Percentiles rank a stretch among this genome's conserved stretches.
phyloP scores from a whole-genome alignment of 805 yeast genomes.

The Priceomyces castillae region DNA sequence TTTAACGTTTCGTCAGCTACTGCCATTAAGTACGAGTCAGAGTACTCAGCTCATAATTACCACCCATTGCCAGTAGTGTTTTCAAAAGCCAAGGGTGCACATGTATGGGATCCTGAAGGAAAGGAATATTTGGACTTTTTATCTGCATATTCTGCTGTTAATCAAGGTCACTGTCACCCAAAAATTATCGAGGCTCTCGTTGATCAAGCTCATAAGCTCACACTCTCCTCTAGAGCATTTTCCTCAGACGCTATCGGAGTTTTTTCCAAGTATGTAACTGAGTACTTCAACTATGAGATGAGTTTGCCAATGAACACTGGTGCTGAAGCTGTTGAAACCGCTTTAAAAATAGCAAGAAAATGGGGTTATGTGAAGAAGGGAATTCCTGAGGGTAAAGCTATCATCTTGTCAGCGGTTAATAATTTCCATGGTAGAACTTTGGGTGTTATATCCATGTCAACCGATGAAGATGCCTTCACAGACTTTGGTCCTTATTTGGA shows the following conservation, averaged over 20 bases:
- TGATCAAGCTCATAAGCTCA: constrained; percentile 82
- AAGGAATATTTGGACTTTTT: constrained; percentile 88
- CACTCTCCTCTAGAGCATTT: constrained; percentile 89
- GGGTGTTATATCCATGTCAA: constrained; percentile 93
- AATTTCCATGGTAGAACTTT: constrained; percentile 97
- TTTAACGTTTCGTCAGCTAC: constrained; percentile 58
- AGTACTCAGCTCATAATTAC: constrained; percentile 94
- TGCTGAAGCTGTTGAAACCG: constrained; percentile 98
- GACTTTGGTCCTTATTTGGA: constrained; percentile 86
- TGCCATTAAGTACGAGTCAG: constrained; percentile 65
- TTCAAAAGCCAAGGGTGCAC: constrained; percentile 81
- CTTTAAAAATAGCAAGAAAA: constrained; percentile 88
- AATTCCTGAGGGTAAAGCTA: constrained; percentile 79
- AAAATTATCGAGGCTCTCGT: constrained; percentile 78
- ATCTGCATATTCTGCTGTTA: constrained; percentile 94
- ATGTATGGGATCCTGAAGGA: constrained; percentile 98
- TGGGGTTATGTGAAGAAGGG: constrained; percentile 94
- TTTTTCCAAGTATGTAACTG: constrained; percentile 84
- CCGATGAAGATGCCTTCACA: constrained; percentile 88
- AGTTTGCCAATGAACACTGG: constrained; percentile 98
- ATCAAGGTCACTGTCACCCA: constrained; percentile 98
- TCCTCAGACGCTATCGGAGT: constrained; percentile 84
- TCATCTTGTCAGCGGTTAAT: constrained; percentile 80
- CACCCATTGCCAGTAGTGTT: constrained; percentile 96
- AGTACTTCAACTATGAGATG: constrained; percentile 86